These are phyloP conservation scores for Lycium ferocissimum DNA, from an alignment of 257 asterid species.

Conservation along the genomic window DNA sequence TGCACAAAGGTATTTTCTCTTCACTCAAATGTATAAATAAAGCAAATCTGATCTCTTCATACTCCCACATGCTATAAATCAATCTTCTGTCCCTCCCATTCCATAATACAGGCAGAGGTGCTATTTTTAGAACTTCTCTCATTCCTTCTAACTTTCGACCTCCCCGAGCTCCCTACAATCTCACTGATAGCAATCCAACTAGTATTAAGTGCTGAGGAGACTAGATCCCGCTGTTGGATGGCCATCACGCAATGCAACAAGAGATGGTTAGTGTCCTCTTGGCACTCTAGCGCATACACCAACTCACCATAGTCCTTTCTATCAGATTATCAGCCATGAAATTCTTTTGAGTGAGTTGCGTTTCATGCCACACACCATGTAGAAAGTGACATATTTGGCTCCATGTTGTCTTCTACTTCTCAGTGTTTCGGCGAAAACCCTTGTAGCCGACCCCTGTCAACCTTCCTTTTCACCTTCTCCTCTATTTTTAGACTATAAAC, in stretches of 20 bases:
- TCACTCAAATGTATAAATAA: not conserved
- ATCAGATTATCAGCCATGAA: not conserved
- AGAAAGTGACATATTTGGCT: not conserved
- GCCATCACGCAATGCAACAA: not conserved
- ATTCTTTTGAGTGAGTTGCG: not conserved
- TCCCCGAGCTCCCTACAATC: not conserved
- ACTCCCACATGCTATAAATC: slow-evolving; percentile 10
- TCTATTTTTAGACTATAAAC: slow-evolving; percentile 21
- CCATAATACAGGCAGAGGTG: not conserved
- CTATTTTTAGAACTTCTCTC: not conserved
- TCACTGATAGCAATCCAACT: not conserved
- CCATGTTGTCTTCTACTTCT: not conserved
- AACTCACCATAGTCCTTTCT: slow-evolving; percentile 7
- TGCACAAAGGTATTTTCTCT: not conserved
- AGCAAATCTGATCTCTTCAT: slow-evolving; percentile 13
- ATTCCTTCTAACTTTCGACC: not conserved
- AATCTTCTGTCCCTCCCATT: slow-evolving; percentile 10
- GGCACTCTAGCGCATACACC: not conserved
- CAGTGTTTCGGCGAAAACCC: not conserved
- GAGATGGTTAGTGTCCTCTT: slow-evolving; percentile 16
- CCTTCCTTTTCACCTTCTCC: slow-evolving; percentile 1
- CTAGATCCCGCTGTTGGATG: not conserved
- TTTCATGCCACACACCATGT: not conserved
- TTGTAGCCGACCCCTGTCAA: slow-evolving; percentile 5
- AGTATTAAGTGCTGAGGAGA: slow-evolving; percentile 10